Base-by-base conservation (phyloP, 441 rosid species). In the Gossypium laxum region DNA sequence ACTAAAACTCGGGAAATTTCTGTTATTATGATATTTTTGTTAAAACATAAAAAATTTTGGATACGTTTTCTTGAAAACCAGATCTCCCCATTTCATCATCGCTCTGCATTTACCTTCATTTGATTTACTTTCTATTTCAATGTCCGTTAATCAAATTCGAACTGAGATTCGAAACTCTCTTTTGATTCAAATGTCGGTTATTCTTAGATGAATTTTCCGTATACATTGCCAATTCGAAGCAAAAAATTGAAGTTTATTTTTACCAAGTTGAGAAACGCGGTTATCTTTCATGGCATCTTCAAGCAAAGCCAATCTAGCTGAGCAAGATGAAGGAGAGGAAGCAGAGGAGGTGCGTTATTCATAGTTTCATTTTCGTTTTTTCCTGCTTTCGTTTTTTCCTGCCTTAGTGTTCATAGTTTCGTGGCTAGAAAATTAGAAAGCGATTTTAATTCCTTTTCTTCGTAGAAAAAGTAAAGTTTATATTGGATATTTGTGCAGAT, bases 201-300 rank as follows among this genome's bases (percentile, higher is more conserved):
- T 15, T 21, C 50, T 21, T 64, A 19, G 69, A 11, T 64, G 4
- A 43, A 26, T 26, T 66, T 66, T 48, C 43, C 14, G 15, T 48
- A 7, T 38, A 8, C 24, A 48, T 28, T 0, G 58, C 57, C 70
- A 26, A 67, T 48, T 67, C 17, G 24, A 22, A 8, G 17, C 2
- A 3, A 28, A 50, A 19, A 52, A 63, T 72, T 50, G 2, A 50
- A 12, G 52, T 45, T 32, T 21, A 60, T 61, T 28, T 32, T 28
- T 47, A 17, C 55, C 17, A 15, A 43, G 38, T 28, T 2, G 45
- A 24, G 11, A 41, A 30, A n/a, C 1, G 17, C n/a, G 32, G 43
- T 18, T 75, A 71, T 74, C 75, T 76, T 60, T 68, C 62, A 92
- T 92, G 98, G 93, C 90, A 56, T 85, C 96, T 52, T 77, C 85